Evolutionary conservation across 306 rosid genomes (phyloP), one percentile per base, ranked within the genome.

Genomic region (Cercis canadensis): DNA sequence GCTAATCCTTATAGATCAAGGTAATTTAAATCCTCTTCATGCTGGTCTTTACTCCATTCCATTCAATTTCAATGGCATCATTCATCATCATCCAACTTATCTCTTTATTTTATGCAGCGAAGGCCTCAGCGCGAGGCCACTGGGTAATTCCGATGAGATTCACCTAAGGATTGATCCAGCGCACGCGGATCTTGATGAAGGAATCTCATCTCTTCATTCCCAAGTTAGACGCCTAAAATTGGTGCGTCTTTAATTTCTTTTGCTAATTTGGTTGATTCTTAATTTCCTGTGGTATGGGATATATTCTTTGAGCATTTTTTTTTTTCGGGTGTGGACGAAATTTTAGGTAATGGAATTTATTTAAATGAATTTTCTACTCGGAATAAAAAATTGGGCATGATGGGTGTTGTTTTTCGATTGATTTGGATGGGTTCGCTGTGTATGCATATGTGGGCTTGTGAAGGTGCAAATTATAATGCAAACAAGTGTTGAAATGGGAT

Each of bases 121-220:
- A 49, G 84, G 84, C 17, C 80, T 80, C 13, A 80, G 69, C 63
- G 58, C 80, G 31, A 75, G 84, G 49, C 80, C 76, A 14, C 45
- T 44, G n/a, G 58, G 58, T 19, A 46, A 45, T 62, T 21, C 75
- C 11, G 84, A 80, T 59, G 84, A 80, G 56, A 70, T 80, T 15
- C 84, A 75, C 41, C 52, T 80, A 70, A 67, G 84, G 69, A 80
- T 80, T 71, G 84, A 80, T 70, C 84, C 84, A 11, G 32, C 70
- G 54, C 76, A 80, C 40, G 65, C 54, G 0, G 84, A 80, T 21
- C 64, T 80, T 8, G 84, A 80, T 7, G 77, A 80, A 34, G 40
- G 69, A 49, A 70, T 80, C 29, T 31, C 77, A 0, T 80, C 74
- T 6, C 77, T 80, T 40, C 77, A 68, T 10, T 40, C 72, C 3